Evolutionary conservation across 1,139 yeast genomes (phyloP).

Genomic region (Debaryomycetaceae sp.): DNA sequence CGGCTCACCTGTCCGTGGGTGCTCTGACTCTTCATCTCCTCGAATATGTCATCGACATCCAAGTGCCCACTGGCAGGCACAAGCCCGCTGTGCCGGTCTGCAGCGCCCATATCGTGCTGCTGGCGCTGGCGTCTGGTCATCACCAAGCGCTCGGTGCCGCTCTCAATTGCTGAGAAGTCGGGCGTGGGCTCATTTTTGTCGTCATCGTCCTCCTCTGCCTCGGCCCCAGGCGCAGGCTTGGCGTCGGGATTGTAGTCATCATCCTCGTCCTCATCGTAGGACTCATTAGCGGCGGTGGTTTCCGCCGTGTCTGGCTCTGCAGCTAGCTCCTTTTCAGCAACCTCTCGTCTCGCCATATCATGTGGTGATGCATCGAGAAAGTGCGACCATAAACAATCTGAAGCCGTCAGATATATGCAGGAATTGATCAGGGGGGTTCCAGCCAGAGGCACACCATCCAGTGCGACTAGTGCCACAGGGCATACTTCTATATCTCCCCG

Average conservation of each 20-base stretch:
- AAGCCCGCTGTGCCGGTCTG: constrained; percentile 18
- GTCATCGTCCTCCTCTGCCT: constrained; percentile 16
- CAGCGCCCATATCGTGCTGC: constrained; percentile 12
- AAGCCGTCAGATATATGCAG: too few species aligned
- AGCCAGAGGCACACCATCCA: too few species aligned
- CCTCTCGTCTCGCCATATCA: too few species aligned
- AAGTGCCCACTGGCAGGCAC: constrained; percentile 20
- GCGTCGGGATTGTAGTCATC: constrained; percentile 57
- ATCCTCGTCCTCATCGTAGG: constrained; percentile 58
- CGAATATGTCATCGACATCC: constrained; percentile 35
- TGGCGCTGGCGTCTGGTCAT: constrained; percentile 35
- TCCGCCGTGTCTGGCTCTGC: constrained; percentile 1
- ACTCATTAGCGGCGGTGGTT: constrained; percentile 10
- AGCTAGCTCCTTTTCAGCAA: too few species aligned
- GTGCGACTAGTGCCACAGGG: too few species aligned
- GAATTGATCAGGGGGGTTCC: too few species aligned
- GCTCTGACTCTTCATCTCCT: constrained; percentile 19
- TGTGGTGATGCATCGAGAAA: too few species aligned
- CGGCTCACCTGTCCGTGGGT: constrained; percentile 11
- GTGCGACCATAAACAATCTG: too few species aligned
- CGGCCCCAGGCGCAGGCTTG: constrained; percentile 20
- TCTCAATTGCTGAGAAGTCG: constrained; percentile 33
- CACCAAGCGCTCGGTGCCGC: constrained; percentile 28
- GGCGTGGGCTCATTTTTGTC: constrained; percentile 20
- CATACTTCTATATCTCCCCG: too few species aligned